These are phyloP conservation scores for Yamadazyma diospyri DNA, from an alignment of 1,139 yeast genomes.

Conservation along the genomic window DNA sequence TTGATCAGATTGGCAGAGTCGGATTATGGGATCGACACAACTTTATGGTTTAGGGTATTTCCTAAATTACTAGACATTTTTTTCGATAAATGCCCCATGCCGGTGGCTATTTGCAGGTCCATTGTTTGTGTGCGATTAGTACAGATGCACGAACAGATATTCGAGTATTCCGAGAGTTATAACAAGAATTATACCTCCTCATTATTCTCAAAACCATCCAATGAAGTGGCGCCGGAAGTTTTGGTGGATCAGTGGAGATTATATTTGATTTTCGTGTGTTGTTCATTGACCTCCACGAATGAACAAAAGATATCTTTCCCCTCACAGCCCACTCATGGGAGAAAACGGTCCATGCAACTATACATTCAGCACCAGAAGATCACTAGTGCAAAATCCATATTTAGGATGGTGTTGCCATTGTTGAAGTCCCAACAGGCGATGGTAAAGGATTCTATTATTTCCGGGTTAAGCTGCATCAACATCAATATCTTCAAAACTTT, in stretches of 20 bases:
- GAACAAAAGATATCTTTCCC: conserved; percentile 75
- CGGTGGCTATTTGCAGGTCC: conserved; percentile 91
- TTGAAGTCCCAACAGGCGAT: conserved; percentile 67
- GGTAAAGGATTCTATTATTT: conserved; percentile 79
- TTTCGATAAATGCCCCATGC: conserved; percentile 83
- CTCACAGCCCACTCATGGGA: conserved; percentile 53
- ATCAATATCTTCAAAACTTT: conserved; percentile 83
- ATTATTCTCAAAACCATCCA: conserved; percentile 28
- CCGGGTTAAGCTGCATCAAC: conserved; percentile 86
- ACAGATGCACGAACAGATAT: conserved; percentile 80
- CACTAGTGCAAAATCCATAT: conserved; percentile 87
- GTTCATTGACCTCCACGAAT: conserved; percentile 84
- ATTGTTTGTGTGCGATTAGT: conserved; percentile 86
- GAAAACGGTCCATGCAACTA: conserved; percentile 73
- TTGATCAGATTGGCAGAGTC: conserved; percentile 78
- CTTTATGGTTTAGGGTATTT: conserved; percentile 87
- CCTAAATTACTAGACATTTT: conserved; percentile 72
- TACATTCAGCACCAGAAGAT: conserved; percentile 87
- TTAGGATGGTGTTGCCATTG: conserved; percentile 82
- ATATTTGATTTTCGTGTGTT: conserved; percentile 86
- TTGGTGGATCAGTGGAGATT: conserved; percentile 86
- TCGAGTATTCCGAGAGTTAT: conserved; percentile 56
- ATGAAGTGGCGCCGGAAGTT: conserved; percentile 58
- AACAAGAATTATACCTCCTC: conserved; percentile 38
- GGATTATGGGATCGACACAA: conserved; percentile 92